Evolutionary conservation across 2,329 filamentous ascomycete genomes (phyloP).

Genomic region (Aspergillus novofumigatus): DNA sequence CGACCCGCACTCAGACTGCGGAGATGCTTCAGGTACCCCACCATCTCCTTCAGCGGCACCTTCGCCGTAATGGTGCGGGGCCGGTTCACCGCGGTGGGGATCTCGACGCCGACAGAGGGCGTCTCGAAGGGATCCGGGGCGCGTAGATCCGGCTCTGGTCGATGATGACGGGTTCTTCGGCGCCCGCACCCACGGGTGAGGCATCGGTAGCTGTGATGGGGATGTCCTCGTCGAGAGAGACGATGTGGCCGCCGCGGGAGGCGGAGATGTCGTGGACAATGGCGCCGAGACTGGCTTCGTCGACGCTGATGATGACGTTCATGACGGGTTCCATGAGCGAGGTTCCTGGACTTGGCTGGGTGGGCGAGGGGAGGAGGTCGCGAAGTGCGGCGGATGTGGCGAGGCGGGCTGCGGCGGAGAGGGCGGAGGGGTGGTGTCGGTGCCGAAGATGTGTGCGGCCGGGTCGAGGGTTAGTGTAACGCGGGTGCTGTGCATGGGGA

Average conservation of each 20-base stretch:
- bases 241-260: slow-evolving; percentile 66
- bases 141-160: slow-evolving; percentile 76
- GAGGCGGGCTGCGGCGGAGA: slow-evolving; percentile 62
- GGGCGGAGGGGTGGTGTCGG: slow-evolving; percentile 63
- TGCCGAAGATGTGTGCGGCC: slow-evolving; percentile 58
- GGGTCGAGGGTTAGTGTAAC: slow-evolving; percentile 68
- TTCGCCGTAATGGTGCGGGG: slow-evolving; percentile 71
- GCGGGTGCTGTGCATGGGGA: slow-evolving; percentile 72
- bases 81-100: slow-evolving; percentile 33
- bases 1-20: slow-evolving; percentile 84
- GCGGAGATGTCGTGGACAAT: slow-evolving; percentile 80
- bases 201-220: slow-evolving; percentile 26
- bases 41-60: slow-evolving; percentile 94
- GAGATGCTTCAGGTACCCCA: slow-evolving; percentile 86
- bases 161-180: slow-evolving; percentile 47
- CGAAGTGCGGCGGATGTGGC: slow-evolving; percentile 68
- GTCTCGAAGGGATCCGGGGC: slow-evolving; percentile 74
- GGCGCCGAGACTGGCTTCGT: slow-evolving; percentile 73
- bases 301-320: slow-evolving; percentile 79
- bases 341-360: slow-evolving; percentile 49
- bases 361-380: slow-evolving; percentile 37
- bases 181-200: slow-evolving; percentile 9
- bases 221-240: slow-evolving; percentile 61
- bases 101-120: slow-evolving; percentile 18
- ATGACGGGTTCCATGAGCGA: slow-evolving; percentile 90